Percentiles rank a stretch among this genome's conserved stretches.
phyloP scores from a whole-genome alignment of 352 stramenopile genomes.

The Globisporangium rhizosaccharum region DNA sequence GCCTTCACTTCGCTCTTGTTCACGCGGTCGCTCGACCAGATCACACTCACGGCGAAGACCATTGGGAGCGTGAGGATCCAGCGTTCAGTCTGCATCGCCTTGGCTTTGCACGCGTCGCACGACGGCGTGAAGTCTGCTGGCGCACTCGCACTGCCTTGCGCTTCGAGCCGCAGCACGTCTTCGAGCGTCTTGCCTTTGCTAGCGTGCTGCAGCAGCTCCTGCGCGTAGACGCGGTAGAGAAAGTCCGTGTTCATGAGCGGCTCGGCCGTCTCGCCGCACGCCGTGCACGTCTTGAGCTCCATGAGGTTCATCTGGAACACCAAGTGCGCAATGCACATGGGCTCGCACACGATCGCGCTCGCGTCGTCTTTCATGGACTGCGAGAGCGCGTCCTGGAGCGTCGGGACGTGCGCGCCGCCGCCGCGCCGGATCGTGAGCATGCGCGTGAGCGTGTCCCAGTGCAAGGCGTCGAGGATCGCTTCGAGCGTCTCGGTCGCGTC shows the following conservation, averaged over 20 bases:
- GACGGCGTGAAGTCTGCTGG: conserved; percentile 9
- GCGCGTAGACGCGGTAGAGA: conserved; percentile 76
- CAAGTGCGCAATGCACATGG: conserved; percentile 73
- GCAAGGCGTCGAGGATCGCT: conserved; percentile 69
- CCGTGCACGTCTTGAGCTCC: conserved; percentile 61
- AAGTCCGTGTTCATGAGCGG: conserved; percentile 84
- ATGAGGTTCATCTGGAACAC: conserved; percentile 87
- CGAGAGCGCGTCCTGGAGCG: conserved; percentile 31
- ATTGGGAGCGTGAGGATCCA: conserved; percentile 84
- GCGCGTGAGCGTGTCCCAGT: conserved; percentile 74
- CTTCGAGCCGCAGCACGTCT: conserved; percentile 47
- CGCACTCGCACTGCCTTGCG: conserved; percentile 21
- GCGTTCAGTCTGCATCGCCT: conserved; percentile 35
- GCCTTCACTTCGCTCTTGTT: conserved; percentile 61
- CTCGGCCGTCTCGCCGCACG: conserved; percentile 60
- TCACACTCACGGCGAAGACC: conserved; percentile 81
- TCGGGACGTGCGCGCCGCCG: neutral
- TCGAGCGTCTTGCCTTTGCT: conserved; percentile 36
- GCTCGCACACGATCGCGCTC: conserved; percentile 65
- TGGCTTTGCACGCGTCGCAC: conserved; percentile 53
- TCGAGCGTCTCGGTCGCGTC: conserved; percentile 83
- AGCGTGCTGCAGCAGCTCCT: conserved; percentile 43
- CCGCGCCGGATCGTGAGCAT: conserved; percentile 53
- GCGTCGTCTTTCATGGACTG: conserved; percentile 53
- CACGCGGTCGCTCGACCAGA: conserved; percentile 69